These are phyloP conservation scores for Plectosphaerella plurivora DNA, from an alignment of 2,329 filamentous ascomycete species.

Conservation along the genomic window DNA sequence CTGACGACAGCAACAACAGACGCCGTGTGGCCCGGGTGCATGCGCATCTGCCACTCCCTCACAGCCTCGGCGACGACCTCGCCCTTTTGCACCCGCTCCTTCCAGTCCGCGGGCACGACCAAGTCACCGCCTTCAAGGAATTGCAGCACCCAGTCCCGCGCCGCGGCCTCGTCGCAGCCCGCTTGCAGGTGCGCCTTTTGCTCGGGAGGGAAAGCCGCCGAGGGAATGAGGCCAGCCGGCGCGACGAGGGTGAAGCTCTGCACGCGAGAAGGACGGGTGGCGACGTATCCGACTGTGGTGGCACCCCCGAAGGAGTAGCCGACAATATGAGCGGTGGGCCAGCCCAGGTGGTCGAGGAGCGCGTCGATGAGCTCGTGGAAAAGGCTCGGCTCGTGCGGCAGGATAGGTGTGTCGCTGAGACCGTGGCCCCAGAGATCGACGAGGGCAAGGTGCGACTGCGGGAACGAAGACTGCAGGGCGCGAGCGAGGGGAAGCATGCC, in stretches of 20 bases:
- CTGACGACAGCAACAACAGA: constrained; percentile 41
- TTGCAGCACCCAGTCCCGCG: constrained; percentile 28
- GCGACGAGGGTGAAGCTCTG: constrained; percentile 36
- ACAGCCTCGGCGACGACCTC: constrained; percentile 43
- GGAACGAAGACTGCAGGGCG: constrained; percentile 26
- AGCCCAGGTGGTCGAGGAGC: constrained; percentile 33
- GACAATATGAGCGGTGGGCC: constrained; percentile 38
- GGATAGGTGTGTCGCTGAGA: constrained; percentile 40
- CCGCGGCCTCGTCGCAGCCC: constrained; percentile 22
- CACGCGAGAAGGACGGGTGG: constrained; percentile 20
- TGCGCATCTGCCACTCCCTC: constrained; percentile 39
- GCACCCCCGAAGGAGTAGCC: constrained; percentile 46
- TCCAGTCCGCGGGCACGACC: constrained; percentile 37
- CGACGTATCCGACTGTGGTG: constrained; percentile 31
- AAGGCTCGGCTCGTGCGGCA: constrained; percentile 31
- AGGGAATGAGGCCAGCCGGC: constrained; percentile 37
- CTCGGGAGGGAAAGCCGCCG: constrained; percentile 17
- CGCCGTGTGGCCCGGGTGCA: constrained; percentile 39
- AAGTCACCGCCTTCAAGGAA: constrained; percentile 38
- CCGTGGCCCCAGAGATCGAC: constrained; percentile 51
- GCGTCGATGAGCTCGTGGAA: constrained; percentile 37
- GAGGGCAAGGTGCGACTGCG: constrained; percentile 33
- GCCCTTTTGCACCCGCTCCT: constrained; percentile 30
- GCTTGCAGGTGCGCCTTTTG: constrained; percentile 18
- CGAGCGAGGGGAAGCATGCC: constrained; percentile 38